Conservation (phyloP, 2,329 filamentous ascomycete species). For the Stemphylium vesicarium region DNA sequence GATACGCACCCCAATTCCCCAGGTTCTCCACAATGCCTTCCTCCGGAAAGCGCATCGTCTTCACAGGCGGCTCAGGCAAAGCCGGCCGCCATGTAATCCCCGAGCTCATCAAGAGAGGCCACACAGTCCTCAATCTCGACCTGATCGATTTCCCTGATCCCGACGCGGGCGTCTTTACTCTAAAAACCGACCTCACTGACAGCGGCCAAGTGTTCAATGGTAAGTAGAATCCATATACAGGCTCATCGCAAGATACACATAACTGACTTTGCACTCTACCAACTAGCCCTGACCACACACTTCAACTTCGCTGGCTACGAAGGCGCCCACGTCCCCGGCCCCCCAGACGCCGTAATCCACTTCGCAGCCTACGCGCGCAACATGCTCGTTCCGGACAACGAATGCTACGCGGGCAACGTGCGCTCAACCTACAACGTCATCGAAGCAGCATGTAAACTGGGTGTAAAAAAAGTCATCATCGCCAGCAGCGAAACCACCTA, state of each 20-base stretch:
- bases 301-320: constrained; percentile 61
- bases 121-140: constrained; percentile 64
- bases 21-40: constrained; percentile 27
- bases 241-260: no score
- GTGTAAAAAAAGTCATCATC: constrained; percentile 67
- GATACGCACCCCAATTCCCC: background rate
- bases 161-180: constrained; percentile 56
- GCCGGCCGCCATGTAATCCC: constrained; percentile 63
- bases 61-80: constrained; percentile 58
- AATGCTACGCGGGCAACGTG: constrained; percentile 64
- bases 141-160: constrained; percentile 55
- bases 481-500: constrained; percentile 67
- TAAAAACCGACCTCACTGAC: constrained; percentile 63
- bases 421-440: constrained; percentile 66
- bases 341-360: constrained; percentile 68
- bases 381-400: constrained; percentile 67
- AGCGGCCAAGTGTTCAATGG: constrained; percentile 63
- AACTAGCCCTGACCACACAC: constrained; percentile 55
- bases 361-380: constrained; percentile 65
- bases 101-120: constrained; percentile 58
- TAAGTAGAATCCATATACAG: no score
- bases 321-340: constrained; percentile 50
- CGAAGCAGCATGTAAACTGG: constrained; percentile 67
- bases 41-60: constrained; percentile 50
- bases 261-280: no score